Base-by-base conservation (phyloP, 2,329 filamentous ascomycete species). In the Aaosphaeria pasadenensis region DNA sequence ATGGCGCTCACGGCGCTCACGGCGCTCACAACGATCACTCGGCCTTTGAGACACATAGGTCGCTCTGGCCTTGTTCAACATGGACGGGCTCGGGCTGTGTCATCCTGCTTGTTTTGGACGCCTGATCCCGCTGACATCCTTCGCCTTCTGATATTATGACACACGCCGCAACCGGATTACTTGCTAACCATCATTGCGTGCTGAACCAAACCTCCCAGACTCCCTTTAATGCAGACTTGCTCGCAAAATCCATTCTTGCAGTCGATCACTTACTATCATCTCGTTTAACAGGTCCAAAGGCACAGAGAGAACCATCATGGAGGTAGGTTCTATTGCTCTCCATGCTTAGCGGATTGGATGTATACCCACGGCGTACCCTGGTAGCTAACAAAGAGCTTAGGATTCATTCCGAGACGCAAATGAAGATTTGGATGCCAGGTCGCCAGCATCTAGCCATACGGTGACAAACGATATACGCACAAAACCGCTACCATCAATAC, bases 401-500 rank as follows among this genome's bases (percentile, higher is more conserved):
- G 41, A 42, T 35, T 17, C 36, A 29, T 38, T 38, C 11, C 48
- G 54, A 42, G 39, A 45, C 40, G 53, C 48, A 11, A 56, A 54
- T 39, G 47, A 36, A 35, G 55, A 58, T 47, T 57, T 53, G 17
- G 53, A 50, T 9, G 24, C 44, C 5, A 41, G 51, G 4, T 58
- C 53, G 29, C 51, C 46, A 45, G 46, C 44, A 39, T 47, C 17
- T 24, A 24, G 17, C 17, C 17, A 24, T 24, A 24, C 17, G 17
- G 17, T 24, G 17, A 24, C 17, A 24, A 24, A 24, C 17, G 17
- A 24, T 24, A 24, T 24, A 24, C 17, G 9, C 7, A 13, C 45
- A 29, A 57, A 57, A 48, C 50, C 52, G 5, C 53, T 54, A 5
- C 53, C 51, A n/a, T 46, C 47, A 13, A 30, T 50, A 24, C 50